Evolutionary conservation across 257 asterid species (phyloP).

Genomic region (Nicotiana knightiana): DNA sequence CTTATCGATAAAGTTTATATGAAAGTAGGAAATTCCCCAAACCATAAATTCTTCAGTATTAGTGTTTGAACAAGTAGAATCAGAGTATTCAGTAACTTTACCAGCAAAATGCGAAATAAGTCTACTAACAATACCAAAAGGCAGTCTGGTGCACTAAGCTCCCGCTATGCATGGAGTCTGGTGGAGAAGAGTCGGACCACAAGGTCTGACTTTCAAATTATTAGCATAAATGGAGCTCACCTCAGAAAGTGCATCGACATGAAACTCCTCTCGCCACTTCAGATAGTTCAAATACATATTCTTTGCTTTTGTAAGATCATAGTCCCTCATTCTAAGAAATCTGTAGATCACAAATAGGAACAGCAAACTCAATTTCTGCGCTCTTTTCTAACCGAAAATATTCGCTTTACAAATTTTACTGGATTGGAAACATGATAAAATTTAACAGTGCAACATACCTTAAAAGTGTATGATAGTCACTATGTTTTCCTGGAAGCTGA

Average conservation of each 20-base stretch:
- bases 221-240: slow-evolving; percentile 12
- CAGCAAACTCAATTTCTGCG: background rate
- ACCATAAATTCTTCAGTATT: background rate
- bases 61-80: background rate
- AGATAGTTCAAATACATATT: slow-evolving; percentile 48
- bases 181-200: too few species aligned
- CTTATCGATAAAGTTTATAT: background rate
- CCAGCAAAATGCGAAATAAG: background rate
- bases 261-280: slow-evolving; percentile 64
- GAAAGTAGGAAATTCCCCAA: background rate
- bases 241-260: slow-evolving; percentile 48
- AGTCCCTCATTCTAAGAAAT: slow-evolving; percentile 72
- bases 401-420: background rate
- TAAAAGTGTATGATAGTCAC: slow-evolving; percentile 62
- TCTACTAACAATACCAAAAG: background rate
- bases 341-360: slow-evolving; percentile 26
- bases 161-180: too few species aligned
- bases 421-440: background rate
- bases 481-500: slow-evolving; percentile 28
- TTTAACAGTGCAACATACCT: slow-evolving; percentile 26
- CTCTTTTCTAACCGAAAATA: background rate
- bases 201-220: background rate
- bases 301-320: slow-evolving; percentile 47
- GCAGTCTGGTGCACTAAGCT: too few species aligned
- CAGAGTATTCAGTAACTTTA: background rate